Percentiles rank a stretch among this genome's conserved stretches.
Conservation (phyloP, 768 basidiomycete genomes). For the Baorangia bicolor region DNA sequence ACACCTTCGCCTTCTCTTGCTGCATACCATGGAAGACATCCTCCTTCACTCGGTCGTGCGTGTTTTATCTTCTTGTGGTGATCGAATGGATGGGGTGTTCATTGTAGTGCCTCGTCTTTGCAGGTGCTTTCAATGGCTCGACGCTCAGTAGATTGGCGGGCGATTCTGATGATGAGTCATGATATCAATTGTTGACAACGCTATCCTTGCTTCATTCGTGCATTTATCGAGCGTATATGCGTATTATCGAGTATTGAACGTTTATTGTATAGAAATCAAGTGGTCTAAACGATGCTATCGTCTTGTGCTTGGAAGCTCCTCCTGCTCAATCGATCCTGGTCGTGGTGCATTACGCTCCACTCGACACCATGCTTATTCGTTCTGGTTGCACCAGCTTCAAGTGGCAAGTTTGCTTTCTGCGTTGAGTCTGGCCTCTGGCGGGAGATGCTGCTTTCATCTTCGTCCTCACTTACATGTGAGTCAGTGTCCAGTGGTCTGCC, state of each 20-base stretch:
- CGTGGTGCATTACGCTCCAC: background rate
- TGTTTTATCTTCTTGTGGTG: background rate
- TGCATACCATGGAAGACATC: slow-evolving; percentile 40
- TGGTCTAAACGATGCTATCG: background rate
- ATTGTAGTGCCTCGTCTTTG: background rate
- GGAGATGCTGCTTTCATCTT: background rate
- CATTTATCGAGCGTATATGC: slow-evolving; percentile 11
- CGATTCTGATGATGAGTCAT: slow-evolving; percentile 33
- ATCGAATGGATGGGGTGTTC: background rate
- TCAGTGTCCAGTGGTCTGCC: background rate
- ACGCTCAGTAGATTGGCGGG: slow-evolving; percentile 25
- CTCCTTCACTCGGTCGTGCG: slow-evolving; percentile 37
- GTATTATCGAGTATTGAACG: background rate
- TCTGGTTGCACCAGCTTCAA: background rate
- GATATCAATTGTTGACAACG: background rate
- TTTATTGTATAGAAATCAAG: slow-evolving; percentile 2
- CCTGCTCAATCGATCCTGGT: background rate
- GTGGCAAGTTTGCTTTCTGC: background rate
- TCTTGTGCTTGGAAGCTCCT: background rate
- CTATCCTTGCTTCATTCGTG: background rate
- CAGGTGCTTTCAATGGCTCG: slow-evolving; percentile 31
- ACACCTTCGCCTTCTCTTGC: slow-evolving; percentile 41
- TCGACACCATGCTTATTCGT: background rate
- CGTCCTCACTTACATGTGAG: background rate
- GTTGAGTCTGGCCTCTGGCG: background rate